Evolutionary conservation across 768 basidiomycete genomes (phyloP), one percentile per base, ranked within the genome.

Genomic region (Hygrophoropsis aurantiaca): DNA sequence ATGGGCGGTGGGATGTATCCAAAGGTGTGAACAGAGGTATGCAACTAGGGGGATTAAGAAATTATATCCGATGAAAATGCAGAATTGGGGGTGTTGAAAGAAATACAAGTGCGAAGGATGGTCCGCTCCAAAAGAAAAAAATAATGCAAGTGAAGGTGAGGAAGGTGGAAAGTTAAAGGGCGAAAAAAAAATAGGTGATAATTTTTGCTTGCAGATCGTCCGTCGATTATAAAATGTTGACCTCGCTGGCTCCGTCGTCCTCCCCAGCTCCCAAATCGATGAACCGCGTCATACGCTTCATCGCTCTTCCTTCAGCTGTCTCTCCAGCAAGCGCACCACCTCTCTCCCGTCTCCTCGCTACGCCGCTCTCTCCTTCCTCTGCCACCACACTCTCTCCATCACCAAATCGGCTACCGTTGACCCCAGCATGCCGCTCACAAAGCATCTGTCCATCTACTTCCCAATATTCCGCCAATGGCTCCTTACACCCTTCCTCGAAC

Each of bases 361-460:
- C 49, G n/a, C n/a, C n/a, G n/a, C n/a, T n/a, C n/a, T n/a, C n/a
- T n/a, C n/a, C n/a, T n/a, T n/a, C n/a, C n/a, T n/a, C n/a, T n/a
- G n/a, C n/a, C n/a, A n/a, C n/a, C n/a, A n/a, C n/a, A n/a, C n/a
- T n/a, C n/a, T n/a, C n/a, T n/a, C n/a, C n/a, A n/a, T n/a, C n/a
- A n/a, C n/a, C n/a, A n/a, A n/a, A n/a, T n/a, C 55, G 50, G 56
- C 60, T 43, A 39, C 64, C 50, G 36, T 62, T 52, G 46, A 55
- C 49, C 19, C 49, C 50, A 43, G 87, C 87, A 65, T 95, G 94
- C 48, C 76, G 70, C 70, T 95, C 93, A 61, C 94, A 95, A 46
- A 91, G 70, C 84, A 90, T 90, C 67, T 80, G 71, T 20, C 85
- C 82, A 55, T 89, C 90, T 5, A 93, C 76, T 64, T 95, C 93